phyloP scores from a whole-genome alignment of 2,329 filamentous ascomycete species.

The Stachybotrys echinatus region DNA sequence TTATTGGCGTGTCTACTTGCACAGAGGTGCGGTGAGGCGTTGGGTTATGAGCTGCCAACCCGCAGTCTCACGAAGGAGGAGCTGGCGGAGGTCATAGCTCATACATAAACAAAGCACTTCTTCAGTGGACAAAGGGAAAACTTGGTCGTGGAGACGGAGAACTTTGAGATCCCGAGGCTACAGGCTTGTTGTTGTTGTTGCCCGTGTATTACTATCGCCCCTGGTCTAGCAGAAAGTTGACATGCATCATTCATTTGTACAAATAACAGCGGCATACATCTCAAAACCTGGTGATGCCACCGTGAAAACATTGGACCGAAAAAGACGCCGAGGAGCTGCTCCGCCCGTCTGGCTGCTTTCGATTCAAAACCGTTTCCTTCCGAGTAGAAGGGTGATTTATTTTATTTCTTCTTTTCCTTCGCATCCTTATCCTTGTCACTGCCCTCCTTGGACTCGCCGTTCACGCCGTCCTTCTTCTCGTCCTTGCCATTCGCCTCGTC shows the following conservation, averaged over 20 bases:
- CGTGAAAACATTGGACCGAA: conserved; percentile 11
- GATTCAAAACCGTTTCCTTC: too few species aligned
- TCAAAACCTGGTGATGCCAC: conserved; percentile 1
- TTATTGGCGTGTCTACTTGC: conserved; percentile 76
- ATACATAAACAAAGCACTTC: conserved; percentile 21
- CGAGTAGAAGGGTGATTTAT: too few species aligned
- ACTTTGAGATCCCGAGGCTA: too few species aligned
- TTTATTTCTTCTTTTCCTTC: conserved; percentile 48
- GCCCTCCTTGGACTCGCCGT: conserved; percentile 43
- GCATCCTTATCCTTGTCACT: conserved; percentile 48
- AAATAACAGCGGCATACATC: conserved; percentile 8
- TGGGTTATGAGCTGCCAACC: conserved; percentile 53
- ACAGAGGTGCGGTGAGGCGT: conserved; percentile 54
- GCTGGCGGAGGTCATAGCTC: conserved; percentile 63
- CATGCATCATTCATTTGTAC: conserved; percentile 23
- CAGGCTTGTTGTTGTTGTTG: conserved; percentile 2
- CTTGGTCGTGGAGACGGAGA: neutral
- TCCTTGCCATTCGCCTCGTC: conserved; percentile 58
- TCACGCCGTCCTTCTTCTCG: conserved; percentile 51
- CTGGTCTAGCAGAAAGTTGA: conserved; percentile 14
- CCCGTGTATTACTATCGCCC: conserved; percentile 14
- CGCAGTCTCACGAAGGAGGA: conserved; percentile 56
- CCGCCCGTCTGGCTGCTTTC: too few species aligned
- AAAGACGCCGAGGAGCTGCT: too few species aligned
- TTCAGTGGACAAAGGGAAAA: too few species aligned